A percentile compares a stretch with the other conserved stretches of the same genome.
phyloP scores from a whole-genome alignment of 1,284 basidiomycete species.

The Boletus holoroseus region DNA sequence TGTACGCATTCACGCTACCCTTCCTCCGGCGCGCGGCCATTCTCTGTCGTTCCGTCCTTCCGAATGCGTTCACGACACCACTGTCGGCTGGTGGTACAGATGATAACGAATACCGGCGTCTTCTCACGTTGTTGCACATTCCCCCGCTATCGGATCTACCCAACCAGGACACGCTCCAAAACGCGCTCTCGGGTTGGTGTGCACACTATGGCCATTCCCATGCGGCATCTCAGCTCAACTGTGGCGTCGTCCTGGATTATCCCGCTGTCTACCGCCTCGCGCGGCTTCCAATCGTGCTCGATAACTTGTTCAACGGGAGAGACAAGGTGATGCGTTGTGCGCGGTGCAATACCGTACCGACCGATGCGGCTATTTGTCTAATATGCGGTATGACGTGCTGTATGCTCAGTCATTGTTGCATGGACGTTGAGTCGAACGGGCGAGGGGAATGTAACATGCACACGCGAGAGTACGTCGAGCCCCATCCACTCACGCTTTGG shows the following conservation, averaged over 20 bases:
- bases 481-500: neutral
- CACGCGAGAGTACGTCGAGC: conserved; percentile 73
- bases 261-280: conserved; percentile 83
- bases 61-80: conserved; percentile 48
- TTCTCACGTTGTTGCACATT: conserved; percentile 72
- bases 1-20: conserved; percentile 88
- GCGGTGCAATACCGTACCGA: conserved; percentile 75
- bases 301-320: conserved; percentile 70
- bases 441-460: conserved; percentile 93
- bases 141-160: conserved; percentile 74
- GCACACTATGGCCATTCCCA: conserved; percentile 75
- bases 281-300: conserved; percentile 76
- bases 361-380: conserved; percentile 87
- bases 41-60: conserved; percentile 74
- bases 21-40: conserved; percentile 92
- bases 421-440: conserved; percentile 59
- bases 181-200: conserved; percentile 77
- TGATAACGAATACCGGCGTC: conserved; percentile 70
- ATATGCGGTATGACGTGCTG: conserved; percentile 88
- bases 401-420: conserved; percentile 91
- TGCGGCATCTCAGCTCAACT: conserved; percentile 66
- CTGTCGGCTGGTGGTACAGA: conserved; percentile 31
- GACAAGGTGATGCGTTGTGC: conserved; percentile 68
- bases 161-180: conserved; percentile 76
- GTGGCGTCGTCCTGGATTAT: conserved; percentile 74